These are phyloP conservation scores for Euphorbia peplus DNA, from an alignment of 345 rosid species.

Conservation along the genomic window DNA sequence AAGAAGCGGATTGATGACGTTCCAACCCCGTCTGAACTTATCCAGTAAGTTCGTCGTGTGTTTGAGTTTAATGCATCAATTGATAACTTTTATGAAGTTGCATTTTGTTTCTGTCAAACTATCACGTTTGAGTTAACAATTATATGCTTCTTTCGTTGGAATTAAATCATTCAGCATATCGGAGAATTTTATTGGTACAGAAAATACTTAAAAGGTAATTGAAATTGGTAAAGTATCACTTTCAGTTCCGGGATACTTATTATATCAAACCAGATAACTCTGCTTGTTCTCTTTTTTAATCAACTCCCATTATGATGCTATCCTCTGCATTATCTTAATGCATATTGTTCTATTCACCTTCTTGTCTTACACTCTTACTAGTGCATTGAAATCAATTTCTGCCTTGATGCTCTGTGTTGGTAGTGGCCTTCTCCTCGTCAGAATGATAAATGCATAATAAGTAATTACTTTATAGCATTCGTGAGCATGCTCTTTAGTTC, in stretches of 20 bases:
- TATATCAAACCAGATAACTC: too few species aligned
- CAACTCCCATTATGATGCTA: neutral
- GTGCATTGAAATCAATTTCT: neutral
- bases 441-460: neutral
- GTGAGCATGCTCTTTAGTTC: neutral
- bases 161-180: neutral
- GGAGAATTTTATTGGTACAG: too few species aligned
- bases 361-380: neutral
- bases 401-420: neutral
- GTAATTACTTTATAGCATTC: neutral
- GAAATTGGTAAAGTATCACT: neutral
- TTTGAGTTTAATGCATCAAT: neutral
- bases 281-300: neutral
- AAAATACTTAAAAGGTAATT: neutral
- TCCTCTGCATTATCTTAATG: neutral
- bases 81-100: neutral
- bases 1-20: slow-evolving; percentile 64
- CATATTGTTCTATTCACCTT: neutral
- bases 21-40: slow-evolving; percentile 71
- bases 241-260: neutral
- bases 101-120: neutral
- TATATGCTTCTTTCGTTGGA: neutral
- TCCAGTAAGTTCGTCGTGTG: slow-evolving; percentile 52
- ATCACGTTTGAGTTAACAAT: too few species aligned
- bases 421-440: neutral